Evolutionary conservation across 305 asterid genomes (phyloP).

Genomic region (Solanum hybrid): DNA sequence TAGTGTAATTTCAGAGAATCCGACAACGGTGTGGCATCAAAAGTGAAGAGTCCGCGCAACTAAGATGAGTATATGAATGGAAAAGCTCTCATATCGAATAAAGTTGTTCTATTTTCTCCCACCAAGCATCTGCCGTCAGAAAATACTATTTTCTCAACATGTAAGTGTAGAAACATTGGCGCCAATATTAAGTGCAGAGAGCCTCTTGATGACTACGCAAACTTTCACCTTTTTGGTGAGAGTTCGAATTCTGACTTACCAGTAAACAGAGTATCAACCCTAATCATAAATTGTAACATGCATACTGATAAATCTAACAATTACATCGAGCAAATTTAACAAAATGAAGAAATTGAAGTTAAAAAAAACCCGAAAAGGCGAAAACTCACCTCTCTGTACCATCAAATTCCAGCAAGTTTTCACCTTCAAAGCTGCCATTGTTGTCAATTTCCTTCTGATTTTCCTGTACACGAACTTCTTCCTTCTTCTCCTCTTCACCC

Average conservation of each 20-base stretch:
- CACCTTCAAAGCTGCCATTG: background rate
- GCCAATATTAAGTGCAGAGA: too few species aligned
- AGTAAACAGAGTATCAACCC: background rate
- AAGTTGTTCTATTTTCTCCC: background rate
- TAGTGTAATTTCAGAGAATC: too few species aligned
- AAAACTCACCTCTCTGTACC: conserved; percentile 14
- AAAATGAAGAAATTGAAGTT: background rate
- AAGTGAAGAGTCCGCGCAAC: background rate
- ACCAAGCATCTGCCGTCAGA: too few species aligned
- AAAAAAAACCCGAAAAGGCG: background rate
- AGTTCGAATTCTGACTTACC: background rate
- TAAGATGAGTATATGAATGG: background rate
- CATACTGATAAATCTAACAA: background rate
- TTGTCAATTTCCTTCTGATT: background rate
- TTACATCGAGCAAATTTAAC: background rate
- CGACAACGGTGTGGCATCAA: too few species aligned
- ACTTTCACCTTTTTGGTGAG: background rate
- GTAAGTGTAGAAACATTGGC: too few species aligned
- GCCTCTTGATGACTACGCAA: background rate
- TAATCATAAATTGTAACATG: background rate
- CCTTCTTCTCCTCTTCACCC: background rate
- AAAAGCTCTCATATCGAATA: background rate
- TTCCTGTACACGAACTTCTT: background rate
- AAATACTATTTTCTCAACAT: too few species aligned
- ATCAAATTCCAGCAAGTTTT: conserved; percentile 13